These are phyloP conservation scores for Aspergillus texensis DNA, from an alignment of 2,329 filamentous ascomycete species.

Conservation along the genomic window DNA sequence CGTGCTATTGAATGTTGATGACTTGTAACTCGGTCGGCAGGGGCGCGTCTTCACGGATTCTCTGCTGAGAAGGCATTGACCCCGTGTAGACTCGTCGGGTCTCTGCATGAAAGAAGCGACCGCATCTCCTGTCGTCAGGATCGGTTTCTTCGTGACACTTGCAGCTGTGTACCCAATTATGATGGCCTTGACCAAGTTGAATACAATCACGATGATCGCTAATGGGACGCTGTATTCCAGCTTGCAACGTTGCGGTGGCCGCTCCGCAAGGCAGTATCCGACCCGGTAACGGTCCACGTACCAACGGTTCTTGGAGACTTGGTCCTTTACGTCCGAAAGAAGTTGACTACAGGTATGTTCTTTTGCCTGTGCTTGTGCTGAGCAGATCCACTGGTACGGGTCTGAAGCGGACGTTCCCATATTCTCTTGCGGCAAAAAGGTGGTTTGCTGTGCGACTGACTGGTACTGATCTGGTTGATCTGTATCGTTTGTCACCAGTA, in stretches of 20 bases:
- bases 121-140: conserved; percentile 41
- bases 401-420: background rate
- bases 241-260: conserved; percentile 21
- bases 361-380: background rate
- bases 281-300: conserved; percentile 5
- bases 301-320: background rate
- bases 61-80: conserved; percentile 24
- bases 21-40: background rate
- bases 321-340: background rate
- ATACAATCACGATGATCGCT: conserved; percentile 21
- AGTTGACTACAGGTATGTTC: background rate
- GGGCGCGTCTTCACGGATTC: background rate
- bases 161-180: background rate
- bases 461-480: background rate
- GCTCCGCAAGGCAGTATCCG: conserved; percentile 17
- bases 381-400: conserved; percentile 10
- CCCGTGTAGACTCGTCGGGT: conserved; percentile 33
- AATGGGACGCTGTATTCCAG: conserved; percentile 22
- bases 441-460: background rate
- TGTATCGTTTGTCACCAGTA: conserved; percentile 12
- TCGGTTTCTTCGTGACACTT: conserved; percentile 17
- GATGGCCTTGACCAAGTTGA: conserved; percentile 22
- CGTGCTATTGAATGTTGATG: background rate
- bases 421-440: background rate
- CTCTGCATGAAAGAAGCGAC: conserved; percentile 39